Conservation (phyloP, 208 protist species). For the Acanthamoeba castellanii region DNA sequence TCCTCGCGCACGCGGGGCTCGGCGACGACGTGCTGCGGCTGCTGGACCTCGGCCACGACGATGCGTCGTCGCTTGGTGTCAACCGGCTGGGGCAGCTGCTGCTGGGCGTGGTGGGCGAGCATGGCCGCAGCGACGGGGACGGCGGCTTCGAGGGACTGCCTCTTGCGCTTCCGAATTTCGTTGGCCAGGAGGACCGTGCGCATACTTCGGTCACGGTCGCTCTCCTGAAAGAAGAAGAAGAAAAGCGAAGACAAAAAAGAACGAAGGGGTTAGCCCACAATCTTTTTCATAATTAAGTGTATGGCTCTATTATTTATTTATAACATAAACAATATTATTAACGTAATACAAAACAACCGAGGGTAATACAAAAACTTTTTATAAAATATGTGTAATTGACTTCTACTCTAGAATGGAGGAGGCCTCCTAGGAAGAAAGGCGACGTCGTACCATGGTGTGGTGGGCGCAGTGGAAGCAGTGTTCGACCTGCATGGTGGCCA, state of each 20-base stretch:
- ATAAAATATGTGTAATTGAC: too few relatives aligned
- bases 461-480: slow-evolving; percentile 42
- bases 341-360: not conserved
- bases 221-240: slow-evolving; percentile 12
- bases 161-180: slow-evolving; percentile 39
- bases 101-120: not conserved
- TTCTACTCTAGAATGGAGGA: not conserved
- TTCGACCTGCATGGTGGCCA: slow-evolving; percentile 53
- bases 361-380: not conserved
- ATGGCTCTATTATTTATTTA: not conserved
- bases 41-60: not conserved
- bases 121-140: not conserved
- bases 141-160: slow-evolving; percentile 3
- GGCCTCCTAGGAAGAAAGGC: not conserved
- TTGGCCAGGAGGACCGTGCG: slow-evolving; percentile 42
- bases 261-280: not conserved
- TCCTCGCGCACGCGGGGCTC: not conserved
- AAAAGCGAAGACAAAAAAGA: not conserved
- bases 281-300: not conserved
- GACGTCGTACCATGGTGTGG: slow-evolving; percentile 22
- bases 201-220: slow-evolving; percentile 31
- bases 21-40: not conserved
- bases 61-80: slow-evolving; percentile 18
- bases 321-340: not conserved
- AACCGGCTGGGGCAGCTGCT: not conserved